Evolutionary conservation across 371 early-diverging fungal genomes (phyloP).

Genomic region (Capillidium heterosporum): DNA sequence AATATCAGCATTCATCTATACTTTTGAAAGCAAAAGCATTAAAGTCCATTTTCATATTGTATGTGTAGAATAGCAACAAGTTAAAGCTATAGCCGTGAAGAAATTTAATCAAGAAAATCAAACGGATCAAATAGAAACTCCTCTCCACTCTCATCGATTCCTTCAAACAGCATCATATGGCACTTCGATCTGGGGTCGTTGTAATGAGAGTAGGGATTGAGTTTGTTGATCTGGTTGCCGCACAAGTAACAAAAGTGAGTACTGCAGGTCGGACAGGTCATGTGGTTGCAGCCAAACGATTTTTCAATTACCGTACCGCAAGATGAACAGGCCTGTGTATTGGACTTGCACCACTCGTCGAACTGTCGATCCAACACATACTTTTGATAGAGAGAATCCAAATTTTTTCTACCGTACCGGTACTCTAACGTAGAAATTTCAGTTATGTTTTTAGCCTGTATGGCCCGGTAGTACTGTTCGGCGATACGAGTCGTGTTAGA

Average conservation of each 20-base stretch:
- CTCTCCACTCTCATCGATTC: conserved; percentile 1
- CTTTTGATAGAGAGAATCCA: conserved; percentile 7
- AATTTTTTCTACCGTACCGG: conserved; percentile 9
- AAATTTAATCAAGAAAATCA: background rate
- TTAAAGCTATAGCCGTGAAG: background rate
- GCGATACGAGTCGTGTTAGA: background rate
- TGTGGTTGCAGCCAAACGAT: conserved; percentile 13
- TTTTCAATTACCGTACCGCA: conserved; percentile 10
- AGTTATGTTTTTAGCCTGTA: background rate
- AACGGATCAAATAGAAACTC: conserved; percentile 2
- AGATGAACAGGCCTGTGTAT: conserved; percentile 8
- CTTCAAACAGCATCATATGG: conserved; percentile 10
- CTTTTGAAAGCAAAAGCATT: no score
- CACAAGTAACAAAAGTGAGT: conserved; percentile 13
- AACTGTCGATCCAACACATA: background rate
- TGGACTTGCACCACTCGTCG: conserved; percentile 6
- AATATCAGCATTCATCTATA: no score
- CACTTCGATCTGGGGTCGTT: conserved; percentile 6
- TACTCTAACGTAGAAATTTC: conserved; percentile 4
- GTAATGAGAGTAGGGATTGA: conserved; percentile 9
- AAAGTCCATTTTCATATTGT: no score
- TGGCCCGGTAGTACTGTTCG: conserved; percentile 7
- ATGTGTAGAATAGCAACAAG: no score
- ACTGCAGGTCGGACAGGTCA: conserved; percentile 9
- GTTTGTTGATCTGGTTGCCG: conserved; percentile 6